These are phyloP conservation scores for Penicillium pulvis DNA, from an alignment of 495 filamentous ascomycete genomes.

Conservation along the genomic window DNA sequence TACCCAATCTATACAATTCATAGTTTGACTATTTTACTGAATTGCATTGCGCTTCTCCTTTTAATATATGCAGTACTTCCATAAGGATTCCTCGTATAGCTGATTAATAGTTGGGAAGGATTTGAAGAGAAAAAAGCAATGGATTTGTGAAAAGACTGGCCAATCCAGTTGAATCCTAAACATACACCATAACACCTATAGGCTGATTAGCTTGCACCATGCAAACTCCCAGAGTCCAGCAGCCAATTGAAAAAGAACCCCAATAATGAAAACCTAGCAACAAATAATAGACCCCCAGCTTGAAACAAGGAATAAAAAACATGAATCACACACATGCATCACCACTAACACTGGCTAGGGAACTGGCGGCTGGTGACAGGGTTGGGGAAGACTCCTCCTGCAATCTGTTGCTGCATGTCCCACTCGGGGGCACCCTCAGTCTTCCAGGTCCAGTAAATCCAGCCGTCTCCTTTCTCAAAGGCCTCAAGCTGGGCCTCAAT, in stretches of 20 bases:
- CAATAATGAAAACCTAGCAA: background rate
- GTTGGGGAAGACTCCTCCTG: constrained; percentile 62
- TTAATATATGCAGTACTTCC: background rate
- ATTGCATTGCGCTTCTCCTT: background rate
- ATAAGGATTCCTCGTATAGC: no score
- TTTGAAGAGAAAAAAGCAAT: background rate
- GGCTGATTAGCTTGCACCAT: constrained; percentile 7
- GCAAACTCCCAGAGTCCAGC: constrained; percentile 6
- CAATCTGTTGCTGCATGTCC: constrained; percentile 72
- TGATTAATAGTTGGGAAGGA: no score
- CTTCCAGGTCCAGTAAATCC: constrained; percentile 87
- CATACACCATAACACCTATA: constrained; percentile 4
- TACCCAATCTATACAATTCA: constrained; percentile 5
- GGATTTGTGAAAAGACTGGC: background rate
- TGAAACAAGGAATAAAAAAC: background rate
- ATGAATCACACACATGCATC: constrained; percentile 7
- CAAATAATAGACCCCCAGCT: background rate
- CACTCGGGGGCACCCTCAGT: constrained; percentile 86
- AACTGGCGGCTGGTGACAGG: constrained; percentile 54
- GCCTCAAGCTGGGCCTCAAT: constrained; percentile 77
- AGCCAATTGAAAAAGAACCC: constrained; percentile 6
- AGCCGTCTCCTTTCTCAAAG: constrained; percentile 67
- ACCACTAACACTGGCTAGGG: constrained; percentile 44
- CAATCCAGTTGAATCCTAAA: background rate
- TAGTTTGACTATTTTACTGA: background rate